These are phyloP conservation scores for Piedraia hortae DNA, from an alignment of 2,329 filamentous ascomycete genomes.

Conservation along the genomic window DNA sequence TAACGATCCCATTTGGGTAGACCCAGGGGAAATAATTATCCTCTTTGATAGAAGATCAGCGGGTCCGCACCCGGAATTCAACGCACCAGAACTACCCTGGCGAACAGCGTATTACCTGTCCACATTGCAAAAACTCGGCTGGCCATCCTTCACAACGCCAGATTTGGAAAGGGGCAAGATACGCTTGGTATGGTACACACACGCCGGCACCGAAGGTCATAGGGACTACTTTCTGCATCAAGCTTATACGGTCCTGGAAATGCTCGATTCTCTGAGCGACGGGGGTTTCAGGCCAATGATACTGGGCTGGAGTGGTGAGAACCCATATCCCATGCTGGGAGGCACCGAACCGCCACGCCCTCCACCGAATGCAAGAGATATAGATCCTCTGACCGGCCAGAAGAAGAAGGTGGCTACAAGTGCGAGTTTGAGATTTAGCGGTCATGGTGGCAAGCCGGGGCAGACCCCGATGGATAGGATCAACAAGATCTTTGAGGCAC, in stretches of 20 bases:
- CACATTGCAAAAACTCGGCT: conserved; percentile 7
- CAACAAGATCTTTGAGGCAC: conserved; percentile 11
- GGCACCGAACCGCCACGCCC: conserved; percentile 7
- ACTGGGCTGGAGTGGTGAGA: conserved; percentile 10
- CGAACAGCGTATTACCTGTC: conserved; percentile 8
- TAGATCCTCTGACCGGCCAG: no score
- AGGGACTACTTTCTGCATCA: conserved; percentile 10
- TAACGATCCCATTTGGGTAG: no score
- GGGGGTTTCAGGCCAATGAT: conserved; percentile 11
- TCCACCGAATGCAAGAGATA: no score
- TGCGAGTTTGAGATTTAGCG: conserved; percentile 7
- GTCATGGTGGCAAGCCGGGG: conserved; percentile 5
- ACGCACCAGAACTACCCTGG: conserved; percentile 3
- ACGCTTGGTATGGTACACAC: conserved; percentile 8
- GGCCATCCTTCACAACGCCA: conserved; percentile 5
- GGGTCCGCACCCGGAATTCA: conserved; percentile 2
- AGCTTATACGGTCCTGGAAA: conserved; percentile 9
- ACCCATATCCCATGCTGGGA: conserved; percentile 12
- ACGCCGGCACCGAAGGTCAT: conserved; percentile 9
- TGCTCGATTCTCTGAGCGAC: conserved; percentile 10
- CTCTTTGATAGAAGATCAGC: conserved; percentile 11
- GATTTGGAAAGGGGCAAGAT: conserved; percentile 10
- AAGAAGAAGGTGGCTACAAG: conserved; percentile 5
- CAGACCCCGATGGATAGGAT: conserved; percentile 10
- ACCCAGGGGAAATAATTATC: conserved; percentile 10